Base-by-base conservation (phyloP, 768 basidiomycete genomes). In the Boletus coccyginus region DNA sequence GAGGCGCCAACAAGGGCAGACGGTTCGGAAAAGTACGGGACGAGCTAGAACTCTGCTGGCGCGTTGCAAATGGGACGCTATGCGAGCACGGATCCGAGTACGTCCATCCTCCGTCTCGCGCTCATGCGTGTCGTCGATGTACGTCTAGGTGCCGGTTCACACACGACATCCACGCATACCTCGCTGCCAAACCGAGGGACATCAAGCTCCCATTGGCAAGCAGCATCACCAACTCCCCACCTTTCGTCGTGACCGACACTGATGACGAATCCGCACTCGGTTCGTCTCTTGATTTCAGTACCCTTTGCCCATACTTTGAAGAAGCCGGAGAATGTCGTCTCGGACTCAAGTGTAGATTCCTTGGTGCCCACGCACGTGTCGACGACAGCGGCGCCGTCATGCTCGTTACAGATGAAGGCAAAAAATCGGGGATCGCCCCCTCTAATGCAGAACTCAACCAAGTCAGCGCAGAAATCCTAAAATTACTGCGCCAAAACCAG, bases 261-360 rank as follows among this genome's bases (percentile, higher is more conserved):
- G 7, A 41, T 2, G 42, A 38, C 9, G 33, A 38, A 38, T 13
- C 57, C 5, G 7, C 12, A 11, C 9, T 13, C 13, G 51, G 42
- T 3, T 56, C 59, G 0, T 68, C 62, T 17, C 60, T 70, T 29
- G 60, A 72, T 42, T 58, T 46, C 19, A 52, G 14, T 19, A 72
- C 66, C 17, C 57, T 51, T 1, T 71, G 71, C 27, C 62, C 66
- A 24, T 53, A 44, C 31, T 71, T 70, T 27, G 63, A 68, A 19
- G 71, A 71, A 49, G 65, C 66, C 43, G 64, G 63, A 0, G 66
- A 68, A 54, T 71, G 70, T 53, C 69, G 71, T 41, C 61, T 71
- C 16, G 97, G 94, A 12, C 86, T 90, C 70, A 92, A 94, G 70
- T 99, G 97, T 69, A 85, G 97, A 3, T 97, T 90, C 72, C 80